phyloP scores from a whole-genome alignment of 1,284 basidiomycete genomes.

The Waitea zeae region DNA sequence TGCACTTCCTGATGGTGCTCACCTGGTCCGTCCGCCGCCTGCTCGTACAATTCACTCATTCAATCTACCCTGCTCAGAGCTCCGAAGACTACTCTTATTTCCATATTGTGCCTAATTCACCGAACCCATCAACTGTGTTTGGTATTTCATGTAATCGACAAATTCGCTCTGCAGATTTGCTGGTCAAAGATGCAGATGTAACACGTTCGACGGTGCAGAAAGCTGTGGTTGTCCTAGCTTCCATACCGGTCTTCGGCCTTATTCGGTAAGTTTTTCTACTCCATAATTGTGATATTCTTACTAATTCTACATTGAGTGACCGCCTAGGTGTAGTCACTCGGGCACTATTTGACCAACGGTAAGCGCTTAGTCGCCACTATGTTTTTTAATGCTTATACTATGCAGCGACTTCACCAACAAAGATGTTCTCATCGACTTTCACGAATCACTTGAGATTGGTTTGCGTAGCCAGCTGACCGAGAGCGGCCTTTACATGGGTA shows the following conservation, averaged over 20 bases:
- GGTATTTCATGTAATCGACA: slow-evolving; percentile 98
- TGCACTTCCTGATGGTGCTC: slow-evolving; percentile 94
- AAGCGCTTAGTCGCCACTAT: slow-evolving; percentile 1
- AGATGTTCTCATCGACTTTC: slow-evolving; percentile 74
- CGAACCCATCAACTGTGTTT: slow-evolving; percentile 69
- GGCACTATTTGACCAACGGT: slow-evolving; percentile 76
- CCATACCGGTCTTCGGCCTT: slow-evolving; percentile 78
- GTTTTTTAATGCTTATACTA: not conserved
- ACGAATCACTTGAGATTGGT: slow-evolving; percentile 50
- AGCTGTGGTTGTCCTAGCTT: slow-evolving; percentile 88
- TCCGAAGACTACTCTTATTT: slow-evolving; percentile 97
- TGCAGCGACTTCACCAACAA: slow-evolving; percentile 70
- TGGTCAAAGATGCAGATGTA: slow-evolving; percentile 74
- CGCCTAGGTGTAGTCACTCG: slow-evolving; percentile 93
- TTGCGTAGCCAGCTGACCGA: slow-evolving; percentile 58
- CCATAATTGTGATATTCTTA: no score
- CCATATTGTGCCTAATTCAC: slow-evolving; percentile 58
- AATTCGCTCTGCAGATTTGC: slow-evolving; percentile 69
- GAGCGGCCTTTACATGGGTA: slow-evolving; percentile 78
- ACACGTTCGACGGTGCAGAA: slow-evolving; percentile 96
- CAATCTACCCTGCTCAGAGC: slow-evolving; percentile 40
- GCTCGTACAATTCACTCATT: slow-evolving; percentile 4
- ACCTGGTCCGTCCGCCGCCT: slow-evolving; percentile 38
- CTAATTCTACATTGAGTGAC: slow-evolving; percentile 56
- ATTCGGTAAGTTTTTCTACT: no score